Evolutionary conservation across 2,329 filamentous ascomycete species (phyloP).

Genomic region (Dissoconium aciculare): DNA sequence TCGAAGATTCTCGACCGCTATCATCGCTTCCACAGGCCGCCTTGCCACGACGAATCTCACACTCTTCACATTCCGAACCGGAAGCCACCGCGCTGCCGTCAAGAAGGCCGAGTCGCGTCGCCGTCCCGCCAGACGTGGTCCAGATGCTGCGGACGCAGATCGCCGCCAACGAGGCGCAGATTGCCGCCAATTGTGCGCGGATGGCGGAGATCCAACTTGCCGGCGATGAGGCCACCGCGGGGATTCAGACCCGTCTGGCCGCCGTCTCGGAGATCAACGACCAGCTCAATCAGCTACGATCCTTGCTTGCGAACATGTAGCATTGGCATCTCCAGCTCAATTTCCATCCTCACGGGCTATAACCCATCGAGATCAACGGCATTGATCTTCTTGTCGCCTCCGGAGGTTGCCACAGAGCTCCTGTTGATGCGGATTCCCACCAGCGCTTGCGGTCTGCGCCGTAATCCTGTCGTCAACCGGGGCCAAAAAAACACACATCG

Average conservation of each 20-base stretch:
- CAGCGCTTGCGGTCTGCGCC: too few species aligned
- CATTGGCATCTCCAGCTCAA: too few species aligned
- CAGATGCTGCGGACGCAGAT: not conserved
- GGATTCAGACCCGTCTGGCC: constrained; percentile 6
- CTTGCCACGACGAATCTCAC: too few species aligned
- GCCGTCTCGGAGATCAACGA: constrained; percentile 10
- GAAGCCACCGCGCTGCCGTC: not conserved
- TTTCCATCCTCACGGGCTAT: too few species aligned
- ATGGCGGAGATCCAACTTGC: constrained; percentile 8
- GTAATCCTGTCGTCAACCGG: too few species aligned
- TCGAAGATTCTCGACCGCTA: too few species aligned
- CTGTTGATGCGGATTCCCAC: too few species aligned
- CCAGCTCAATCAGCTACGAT: constrained; percentile 7
- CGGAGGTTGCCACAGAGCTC: too few species aligned
- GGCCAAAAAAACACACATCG: too few species aligned
- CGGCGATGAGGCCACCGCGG: constrained; percentile 7
- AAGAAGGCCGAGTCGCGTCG: not conserved
- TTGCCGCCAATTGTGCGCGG: constrained; percentile 10
- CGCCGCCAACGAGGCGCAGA: constrained; percentile 9
- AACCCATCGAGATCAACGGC: too few species aligned
- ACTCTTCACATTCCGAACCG: not conserved
- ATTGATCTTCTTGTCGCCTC: too few species aligned
- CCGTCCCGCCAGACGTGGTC: not conserved
- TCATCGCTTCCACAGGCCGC: too few species aligned
- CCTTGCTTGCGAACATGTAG: constrained; percentile 5